A percentile compares a stretch with the other conserved stretches of the same genome.
These are phyloP conservation scores for Ustilago cynodontis DNA, from an alignment of 1,284 basidiomycete species.

Conservation along the genomic window DNA sequence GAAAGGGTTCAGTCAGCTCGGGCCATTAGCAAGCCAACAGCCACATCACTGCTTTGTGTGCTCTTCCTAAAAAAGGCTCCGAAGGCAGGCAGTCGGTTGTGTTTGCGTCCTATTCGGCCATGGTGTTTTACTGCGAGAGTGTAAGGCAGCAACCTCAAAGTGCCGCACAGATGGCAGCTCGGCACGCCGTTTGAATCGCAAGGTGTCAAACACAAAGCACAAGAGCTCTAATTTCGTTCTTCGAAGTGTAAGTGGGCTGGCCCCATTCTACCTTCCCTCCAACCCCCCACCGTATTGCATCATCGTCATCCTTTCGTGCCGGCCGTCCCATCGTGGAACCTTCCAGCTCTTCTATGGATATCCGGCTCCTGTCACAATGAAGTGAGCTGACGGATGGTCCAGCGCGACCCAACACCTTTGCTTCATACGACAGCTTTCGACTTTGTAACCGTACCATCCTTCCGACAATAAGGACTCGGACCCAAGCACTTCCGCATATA, in stretches of 20 bases:
- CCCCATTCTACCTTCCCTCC: background rate
- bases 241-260: background rate
- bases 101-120: background rate
- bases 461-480: background rate
- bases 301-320: background rate
- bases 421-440: background rate
- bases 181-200: conserved; percentile 2
- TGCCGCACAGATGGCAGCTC: background rate
- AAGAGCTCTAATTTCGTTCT: background rate
- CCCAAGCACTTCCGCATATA: background rate
- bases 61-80: background rate
- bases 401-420: background rate
- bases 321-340: background rate
- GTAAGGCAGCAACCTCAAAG: background rate
- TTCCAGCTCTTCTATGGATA: background rate
- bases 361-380: background rate
- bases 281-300: background rate
- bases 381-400: conserved; percentile 6
- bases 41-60: background rate
- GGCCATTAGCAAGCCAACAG: background rate
- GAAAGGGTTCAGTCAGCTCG: conserved; percentile 9
- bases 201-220: background rate
- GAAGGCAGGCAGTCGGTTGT: background rate
- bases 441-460: background rate
- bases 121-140: background rate